Evolutionary conservation across 371 early-diverging fungal genomes (phyloP), one percentile per base, ranked within the genome.

Genomic region (Basidiobolus meristosporus): DNA sequence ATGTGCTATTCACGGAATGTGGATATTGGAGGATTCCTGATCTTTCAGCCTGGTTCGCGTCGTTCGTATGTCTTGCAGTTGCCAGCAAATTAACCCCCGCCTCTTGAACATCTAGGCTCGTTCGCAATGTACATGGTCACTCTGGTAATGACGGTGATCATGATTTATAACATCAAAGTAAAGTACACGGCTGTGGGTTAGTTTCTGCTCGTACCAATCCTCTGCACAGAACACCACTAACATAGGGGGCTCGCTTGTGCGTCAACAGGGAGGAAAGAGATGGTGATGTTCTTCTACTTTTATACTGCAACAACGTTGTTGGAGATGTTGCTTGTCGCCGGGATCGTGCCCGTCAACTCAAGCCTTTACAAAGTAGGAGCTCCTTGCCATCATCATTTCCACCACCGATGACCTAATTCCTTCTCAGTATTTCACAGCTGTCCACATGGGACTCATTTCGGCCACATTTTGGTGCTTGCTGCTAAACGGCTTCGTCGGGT

Each of bases 121-220:
- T 53, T 92, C 17, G 78, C 90, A 23, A 80, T 89, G 41, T 79
- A 91, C 55, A 56, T 93, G 39, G 73, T 90, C 40, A 84, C 93
- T 20, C 67, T 96, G 44, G 54, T 90, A 47, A 96, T 96, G 96
- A 82, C 95, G 7, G 65, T 74, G 21, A 90, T 91, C 56, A 96
- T 96, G 96, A 90, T 96, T 54, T 82, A 78, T 53, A 90, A 93
- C 54, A 82, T 96, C 53, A 79, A 82, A 51, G 76, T 81, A 20
- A 96, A 96, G 66, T 92, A 90, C 61, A 96, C 93, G 7, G 96
- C 96, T 21, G 90, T 96, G 33, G 95, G 93, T 78, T 62, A 57
- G 70, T 56, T 21, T 17, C 20, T 7, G 31, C 31, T 9, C 31
- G 31, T 30, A n/a, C 42, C 16, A n/a, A n/a, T n/a, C n/a, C n/a